Conservation (phyloP, 345 rosid genomes). For the Linum tenue region DNA sequence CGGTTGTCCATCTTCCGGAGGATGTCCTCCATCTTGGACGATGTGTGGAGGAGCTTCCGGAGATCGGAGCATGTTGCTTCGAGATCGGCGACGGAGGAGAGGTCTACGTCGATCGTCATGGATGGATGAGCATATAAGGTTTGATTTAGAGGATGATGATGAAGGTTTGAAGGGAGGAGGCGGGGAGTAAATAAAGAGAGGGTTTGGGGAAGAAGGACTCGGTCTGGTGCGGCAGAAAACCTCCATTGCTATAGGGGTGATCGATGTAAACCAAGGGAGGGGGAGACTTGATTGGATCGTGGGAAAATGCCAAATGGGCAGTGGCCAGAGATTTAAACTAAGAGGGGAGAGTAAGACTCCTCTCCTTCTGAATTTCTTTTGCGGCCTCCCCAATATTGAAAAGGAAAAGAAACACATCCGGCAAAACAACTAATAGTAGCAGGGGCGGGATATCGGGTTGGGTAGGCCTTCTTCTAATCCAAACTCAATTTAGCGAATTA, state of each 20-base stretch:
- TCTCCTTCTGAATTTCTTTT: too few species aligned
- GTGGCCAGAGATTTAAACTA: not conserved
- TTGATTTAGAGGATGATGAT: not conserved
- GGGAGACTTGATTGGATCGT: constrained; percentile 18
- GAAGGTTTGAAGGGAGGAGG: not conserved
- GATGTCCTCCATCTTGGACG: constrained; percentile 24
- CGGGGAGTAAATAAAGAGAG: constrained; percentile 2
- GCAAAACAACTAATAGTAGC: too few species aligned
- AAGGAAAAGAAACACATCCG: too few species aligned
- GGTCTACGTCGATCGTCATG: constrained; percentile 26
- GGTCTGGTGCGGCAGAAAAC: constrained; percentile 9
- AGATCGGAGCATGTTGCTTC: constrained; percentile 34
- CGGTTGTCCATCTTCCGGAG: constrained; percentile 31
- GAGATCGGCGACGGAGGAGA: constrained; percentile 27
- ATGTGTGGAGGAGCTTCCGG: constrained; percentile 29
- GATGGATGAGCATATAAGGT: not conserved
- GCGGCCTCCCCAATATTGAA: too few species aligned
- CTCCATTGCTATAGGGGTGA: not conserved
- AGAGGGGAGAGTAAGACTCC: not conserved
- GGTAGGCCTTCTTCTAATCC: too few species aligned
- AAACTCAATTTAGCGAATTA: too few species aligned
- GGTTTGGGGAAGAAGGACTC: constrained; percentile 9
- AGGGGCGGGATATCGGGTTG: too few species aligned
- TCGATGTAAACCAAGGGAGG: constrained; percentile 27
- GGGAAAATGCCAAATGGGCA: constrained; percentile 20